Evolutionary conservation across 2,329 filamentous ascomycete species (phyloP).

Genomic region (Colletotrichum ledebouriae): DNA sequence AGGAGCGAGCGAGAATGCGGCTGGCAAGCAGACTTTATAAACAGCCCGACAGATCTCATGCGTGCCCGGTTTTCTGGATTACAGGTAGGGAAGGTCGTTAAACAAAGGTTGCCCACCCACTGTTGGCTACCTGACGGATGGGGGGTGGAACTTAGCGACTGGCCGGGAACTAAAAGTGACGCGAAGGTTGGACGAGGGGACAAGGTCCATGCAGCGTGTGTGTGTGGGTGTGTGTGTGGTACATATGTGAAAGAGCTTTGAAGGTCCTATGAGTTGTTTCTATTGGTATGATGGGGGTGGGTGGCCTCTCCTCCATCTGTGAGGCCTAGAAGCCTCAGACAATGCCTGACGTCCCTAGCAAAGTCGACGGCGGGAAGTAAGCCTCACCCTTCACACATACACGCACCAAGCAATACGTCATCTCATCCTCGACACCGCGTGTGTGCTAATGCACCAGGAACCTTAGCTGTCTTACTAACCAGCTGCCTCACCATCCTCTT

Average conservation of each 20-base stretch:
- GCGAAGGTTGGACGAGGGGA: conserved; percentile 16
- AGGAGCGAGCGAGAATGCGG: not conserved
- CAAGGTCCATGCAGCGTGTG: conserved; percentile 28
- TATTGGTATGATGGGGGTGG: not conserved
- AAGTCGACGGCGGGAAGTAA: not conserved
- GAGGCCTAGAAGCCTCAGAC: not conserved
- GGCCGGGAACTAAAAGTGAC: conserved; percentile 37
- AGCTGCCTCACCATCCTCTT: not conserved
- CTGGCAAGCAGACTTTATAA: conserved; percentile 38
- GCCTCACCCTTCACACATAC: too few species aligned
- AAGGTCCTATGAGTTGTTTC: too few species aligned
- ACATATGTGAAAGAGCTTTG: conserved; percentile 1
- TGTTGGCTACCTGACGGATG: too few species aligned
- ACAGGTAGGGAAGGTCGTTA: conserved; percentile 13
- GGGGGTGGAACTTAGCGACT: conserved; percentile 33
- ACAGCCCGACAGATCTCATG: conserved; percentile 22
- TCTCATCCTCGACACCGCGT: conserved; percentile 16
- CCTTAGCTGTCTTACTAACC: not conserved
- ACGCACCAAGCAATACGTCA: conserved; percentile 14
- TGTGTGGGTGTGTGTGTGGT: conserved; percentile 4
- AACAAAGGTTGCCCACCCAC: conserved; percentile 8
- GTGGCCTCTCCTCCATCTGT: not conserved
- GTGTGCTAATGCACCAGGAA: not conserved
- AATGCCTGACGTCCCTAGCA: too few species aligned
- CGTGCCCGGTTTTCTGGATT: conserved; percentile 23